Conservation (phyloP, 129 eudicot genomes). For the Chrysanthemum makinoi region DNA sequence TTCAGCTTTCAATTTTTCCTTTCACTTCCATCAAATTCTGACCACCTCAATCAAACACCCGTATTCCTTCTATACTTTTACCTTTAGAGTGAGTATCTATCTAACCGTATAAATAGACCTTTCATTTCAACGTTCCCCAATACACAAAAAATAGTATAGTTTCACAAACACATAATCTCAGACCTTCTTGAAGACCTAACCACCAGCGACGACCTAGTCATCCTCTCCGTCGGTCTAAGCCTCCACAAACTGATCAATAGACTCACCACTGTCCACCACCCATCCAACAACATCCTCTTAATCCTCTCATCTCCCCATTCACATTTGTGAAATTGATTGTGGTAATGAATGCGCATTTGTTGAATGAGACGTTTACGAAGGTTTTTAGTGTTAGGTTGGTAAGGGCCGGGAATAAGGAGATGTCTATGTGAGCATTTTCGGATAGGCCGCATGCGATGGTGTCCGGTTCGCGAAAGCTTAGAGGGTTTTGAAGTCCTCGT, state of each 20-base stretch:
- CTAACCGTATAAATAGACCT: slow-evolving; percentile 44
- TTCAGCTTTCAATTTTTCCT: no score
- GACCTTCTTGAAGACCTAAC: slow-evolving; percentile 35
- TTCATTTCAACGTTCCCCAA: slow-evolving; percentile 16
- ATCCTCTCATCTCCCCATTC: slow-evolving; percentile 69
- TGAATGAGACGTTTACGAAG: slow-evolving; percentile 79
- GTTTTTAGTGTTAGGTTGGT: slow-evolving; percentile 71
- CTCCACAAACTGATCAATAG: slow-evolving; percentile 19
- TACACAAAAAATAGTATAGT: slow-evolving; percentile 33
- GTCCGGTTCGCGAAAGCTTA: slow-evolving; percentile 84
- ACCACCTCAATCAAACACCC: no score
- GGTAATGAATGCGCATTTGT: slow-evolving; percentile 59
- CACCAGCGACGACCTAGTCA: slow-evolving; percentile 61
- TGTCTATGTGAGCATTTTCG: slow-evolving; percentile 68
- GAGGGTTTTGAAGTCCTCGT: slow-evolving; percentile 64
- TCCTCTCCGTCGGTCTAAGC: slow-evolving; percentile 61
- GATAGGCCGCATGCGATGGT: slow-evolving; percentile 82
- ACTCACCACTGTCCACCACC: no score
- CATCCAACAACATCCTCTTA: slow-evolving; percentile 47
- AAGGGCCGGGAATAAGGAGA: no score
- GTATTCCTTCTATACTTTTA: no score
- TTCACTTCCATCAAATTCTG: no score
- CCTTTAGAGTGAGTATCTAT: slow-evolving; percentile 20
- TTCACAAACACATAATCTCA: no score
- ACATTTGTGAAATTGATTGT: slow-evolving; percentile 53